Conservation (phyloP, 331 rosid genomes). For the Phaseolus coccineus region DNA sequence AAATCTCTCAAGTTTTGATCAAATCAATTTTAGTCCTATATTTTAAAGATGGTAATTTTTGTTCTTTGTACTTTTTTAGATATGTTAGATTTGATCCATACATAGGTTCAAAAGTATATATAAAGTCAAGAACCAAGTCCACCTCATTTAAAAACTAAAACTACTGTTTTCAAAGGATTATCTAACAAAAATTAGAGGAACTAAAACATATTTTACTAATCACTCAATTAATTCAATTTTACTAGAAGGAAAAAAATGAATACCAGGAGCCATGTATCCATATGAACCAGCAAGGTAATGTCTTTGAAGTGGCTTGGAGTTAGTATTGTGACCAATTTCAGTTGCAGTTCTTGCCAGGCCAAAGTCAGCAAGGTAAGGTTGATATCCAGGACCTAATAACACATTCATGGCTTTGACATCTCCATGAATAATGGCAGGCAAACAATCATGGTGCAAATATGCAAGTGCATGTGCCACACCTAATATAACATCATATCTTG, state of each 20-base stretch:
- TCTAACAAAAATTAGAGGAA: not conserved
- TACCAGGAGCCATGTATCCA: conserved; percentile 99
- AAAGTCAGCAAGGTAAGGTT: conserved; percentile 92
- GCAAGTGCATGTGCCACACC: conserved; percentile 94
- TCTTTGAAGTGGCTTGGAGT: conserved; percentile 57
- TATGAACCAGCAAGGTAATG: conserved; percentile 94
- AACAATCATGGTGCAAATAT: conserved; percentile 92
- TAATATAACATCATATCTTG: conserved; percentile 71
- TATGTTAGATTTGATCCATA: not conserved
- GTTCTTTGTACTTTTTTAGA: no score
- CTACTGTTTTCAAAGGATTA: not conserved
- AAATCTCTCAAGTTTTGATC: not conserved
- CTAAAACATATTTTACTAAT: not conserved
- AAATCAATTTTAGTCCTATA: not conserved
- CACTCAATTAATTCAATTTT: not conserved
- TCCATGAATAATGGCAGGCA: conserved; percentile 88
- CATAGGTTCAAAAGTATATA: not conserved
- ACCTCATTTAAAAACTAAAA: not conserved
- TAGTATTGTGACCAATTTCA: conserved; percentile 32
- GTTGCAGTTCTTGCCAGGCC: conserved; percentile 74
- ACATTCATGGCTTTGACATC: conserved; percentile 98
- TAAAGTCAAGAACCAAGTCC: not conserved
- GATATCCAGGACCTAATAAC: conserved; percentile 67
- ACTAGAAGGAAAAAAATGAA: not conserved
- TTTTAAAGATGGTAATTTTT: no score